phyloP scores from a whole-genome alignment of 495 filamentous ascomycete genomes.

The Evansstolkia leycettana region DNA sequence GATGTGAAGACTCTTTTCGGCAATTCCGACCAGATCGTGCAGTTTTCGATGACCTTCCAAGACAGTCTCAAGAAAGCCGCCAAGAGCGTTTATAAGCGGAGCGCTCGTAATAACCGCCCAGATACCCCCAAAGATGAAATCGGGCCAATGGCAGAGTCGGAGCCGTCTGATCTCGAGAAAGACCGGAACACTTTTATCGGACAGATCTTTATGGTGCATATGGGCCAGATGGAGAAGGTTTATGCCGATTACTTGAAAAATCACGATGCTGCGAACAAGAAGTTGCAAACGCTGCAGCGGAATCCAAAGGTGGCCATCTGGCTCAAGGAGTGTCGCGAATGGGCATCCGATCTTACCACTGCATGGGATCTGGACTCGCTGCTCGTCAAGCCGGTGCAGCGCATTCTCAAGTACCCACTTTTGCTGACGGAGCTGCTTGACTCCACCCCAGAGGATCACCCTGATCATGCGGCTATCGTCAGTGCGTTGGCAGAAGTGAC shows the following conservation, averaged over 20 bases:
- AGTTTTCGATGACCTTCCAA: conserved; percentile 67
- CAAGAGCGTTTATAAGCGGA: conserved; percentile 58
- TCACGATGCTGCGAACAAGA: conserved; percentile 70
- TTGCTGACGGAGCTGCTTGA: conserved; percentile 67
- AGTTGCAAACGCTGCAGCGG: conserved; percentile 58
- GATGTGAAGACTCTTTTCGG: conserved; percentile 83
- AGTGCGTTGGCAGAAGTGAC: conserved; percentile 52
- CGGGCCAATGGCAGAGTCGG: conserved; percentile 24
- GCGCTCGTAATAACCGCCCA: conserved; percentile 25
- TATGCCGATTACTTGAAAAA: conserved; percentile 82
- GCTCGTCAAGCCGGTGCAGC: conserved; percentile 89
- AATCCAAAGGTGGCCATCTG: conserved; percentile 72
- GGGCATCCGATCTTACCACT: conserved; percentile 74
- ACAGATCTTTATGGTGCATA: conserved; percentile 59
- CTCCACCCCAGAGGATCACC: conserved; percentile 67
- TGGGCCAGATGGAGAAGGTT: conserved; percentile 68
- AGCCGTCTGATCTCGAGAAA: conserved; percentile 47
- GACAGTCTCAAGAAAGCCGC: conserved; percentile 67
- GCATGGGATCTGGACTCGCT: conserved; percentile 93
- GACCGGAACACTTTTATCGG: conserved; percentile 70
- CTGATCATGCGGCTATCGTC: conserved; percentile 58
- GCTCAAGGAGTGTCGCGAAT: conserved; percentile 81
- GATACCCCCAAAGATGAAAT: conserved; percentile 24
- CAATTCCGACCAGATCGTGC: conserved; percentile 77
- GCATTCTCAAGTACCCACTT: conserved; percentile 83